A percentile compares a stretch with the other conserved stretches of the same genome.
These are phyloP conservation scores for Diaporthe citri DNA, from an alignment of 2,329 filamentous ascomycete genomes.

Conservation along the genomic window DNA sequence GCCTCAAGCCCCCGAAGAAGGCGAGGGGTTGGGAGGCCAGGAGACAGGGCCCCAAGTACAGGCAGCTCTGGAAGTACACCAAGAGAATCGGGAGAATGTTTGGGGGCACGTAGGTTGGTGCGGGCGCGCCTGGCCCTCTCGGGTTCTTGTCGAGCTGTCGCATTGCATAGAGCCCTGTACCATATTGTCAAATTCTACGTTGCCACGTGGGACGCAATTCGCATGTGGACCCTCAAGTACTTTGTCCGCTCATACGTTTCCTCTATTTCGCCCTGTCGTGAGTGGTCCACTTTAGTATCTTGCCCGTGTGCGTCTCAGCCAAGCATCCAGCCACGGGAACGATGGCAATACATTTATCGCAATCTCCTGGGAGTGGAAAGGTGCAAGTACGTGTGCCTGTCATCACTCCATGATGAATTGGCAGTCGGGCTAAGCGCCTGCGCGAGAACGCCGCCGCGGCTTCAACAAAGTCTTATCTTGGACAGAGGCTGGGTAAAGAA, in stretches of 20 bases:
- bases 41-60: conserved; percentile 74
- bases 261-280: background rate
- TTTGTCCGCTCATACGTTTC: background rate
- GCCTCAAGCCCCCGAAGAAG: conserved; percentile 72
- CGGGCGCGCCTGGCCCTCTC: background rate
- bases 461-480: no score
- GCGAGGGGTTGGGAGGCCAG: conserved; percentile 76
- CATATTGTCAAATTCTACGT: conserved; percentile 17
- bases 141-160: background rate
- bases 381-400: background rate
- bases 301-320: background rate
- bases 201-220: background rate
- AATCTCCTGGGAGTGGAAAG: background rate
- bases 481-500: no score
- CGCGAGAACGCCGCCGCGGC: background rate
- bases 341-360: background rate
- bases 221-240: background rate
- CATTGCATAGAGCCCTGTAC: background rate
- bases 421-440: background rate
- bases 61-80: conserved; percentile 74
- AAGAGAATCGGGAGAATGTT: conserved; percentile 61
- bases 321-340: background rate
- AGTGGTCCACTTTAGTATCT: background rate
- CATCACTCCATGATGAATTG: background rate
- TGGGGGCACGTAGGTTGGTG: conserved; percentile 35